Base-by-base conservation (phyloP, 768 basidiomycete species). In the Pholiota microspora region DNA sequence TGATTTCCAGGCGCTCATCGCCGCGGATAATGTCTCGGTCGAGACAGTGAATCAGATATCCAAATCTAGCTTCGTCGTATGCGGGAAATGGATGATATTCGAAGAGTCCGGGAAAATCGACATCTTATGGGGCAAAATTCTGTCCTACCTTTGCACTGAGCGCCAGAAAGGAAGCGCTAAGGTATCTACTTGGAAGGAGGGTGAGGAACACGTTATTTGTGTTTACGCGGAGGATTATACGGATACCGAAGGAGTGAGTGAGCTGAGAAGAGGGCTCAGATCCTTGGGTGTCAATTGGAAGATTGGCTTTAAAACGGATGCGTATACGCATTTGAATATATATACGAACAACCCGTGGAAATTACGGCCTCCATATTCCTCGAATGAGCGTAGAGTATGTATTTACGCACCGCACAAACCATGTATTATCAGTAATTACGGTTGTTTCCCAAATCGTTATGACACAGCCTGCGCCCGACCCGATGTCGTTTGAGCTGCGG, bases 51-150 rank as follows among this genome's bases (percentile, higher is more conserved):
- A 77, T 49, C 49, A 61, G 15, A 64, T 75, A 38, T 71, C 74
- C n/a, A 63, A 55, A 28, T 55, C 64, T 6, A 65, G 73, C 55
- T 59, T 64, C 15, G 67, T 72, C 7, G 38, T 71, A 5, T 46
- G 59, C 3, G 73, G 72, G n/a, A 74, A 75, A 47, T 75, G 75
- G 73, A 61, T 77, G 53, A 59, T 77, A 9, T 74, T 73, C 50
- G 57, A 63, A n/a, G 60, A 70, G 23, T 46, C 65, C 1, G 38
- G 55, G n/a, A 59, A 67, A 45, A 62, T 75, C 12, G 74, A 77
- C 51, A 59, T 59, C 10, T 57, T 74, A 0, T 77, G 74, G 75
- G 63, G 61, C 4, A 68, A 67, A 32, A 59, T 75, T 24, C 68
- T 74, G 18, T 49, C 55, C 13, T 38, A 55, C 7, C 51, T 74